These are phyloP conservation scores for Cyberlindnera veronae DNA, from an alignment of 805 yeast species.

Conservation along the genomic window DNA sequence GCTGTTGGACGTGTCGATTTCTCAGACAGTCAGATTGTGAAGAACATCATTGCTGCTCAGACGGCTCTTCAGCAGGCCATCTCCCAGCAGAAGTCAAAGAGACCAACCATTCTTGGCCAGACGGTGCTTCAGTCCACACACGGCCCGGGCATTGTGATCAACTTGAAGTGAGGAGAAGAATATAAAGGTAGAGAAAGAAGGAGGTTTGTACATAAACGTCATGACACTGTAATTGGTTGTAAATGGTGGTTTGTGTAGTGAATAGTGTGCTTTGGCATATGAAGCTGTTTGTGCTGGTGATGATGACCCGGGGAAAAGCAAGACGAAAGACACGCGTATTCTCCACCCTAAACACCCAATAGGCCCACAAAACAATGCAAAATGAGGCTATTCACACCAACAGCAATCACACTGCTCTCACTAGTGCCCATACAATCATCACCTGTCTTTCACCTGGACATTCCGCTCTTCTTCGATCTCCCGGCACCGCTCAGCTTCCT, in stretches of 20 bases:
- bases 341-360: no score
- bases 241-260: no score
- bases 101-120: constrained; percentile 67
- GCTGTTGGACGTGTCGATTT: constrained; percentile 78
- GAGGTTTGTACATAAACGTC: neutral
- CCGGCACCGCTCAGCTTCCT: constrained; percentile 10
- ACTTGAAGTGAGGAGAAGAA: constrained; percentile 29
- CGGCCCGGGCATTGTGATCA: constrained; percentile 77
- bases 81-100: constrained; percentile 57
- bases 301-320: neutral
- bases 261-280: no score
- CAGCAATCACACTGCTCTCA: no score
- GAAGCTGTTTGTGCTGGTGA: no score
- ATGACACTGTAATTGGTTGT: no score
- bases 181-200: constrained; percentile 2
- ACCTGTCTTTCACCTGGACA: constrained; percentile 6
- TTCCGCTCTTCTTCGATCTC: constrained; percentile 13
- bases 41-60: constrained; percentile 66
- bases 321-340: neutral
- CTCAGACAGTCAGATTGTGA: constrained; percentile 69
- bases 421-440: no score
- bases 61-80: constrained; percentile 54
- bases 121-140: constrained; percentile 64
- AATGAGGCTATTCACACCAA: no score
- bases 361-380: no score